phyloP scores from a whole-genome alignment of 2,329 filamentous ascomycete species.

The Davidsoniella australis region DNA sequence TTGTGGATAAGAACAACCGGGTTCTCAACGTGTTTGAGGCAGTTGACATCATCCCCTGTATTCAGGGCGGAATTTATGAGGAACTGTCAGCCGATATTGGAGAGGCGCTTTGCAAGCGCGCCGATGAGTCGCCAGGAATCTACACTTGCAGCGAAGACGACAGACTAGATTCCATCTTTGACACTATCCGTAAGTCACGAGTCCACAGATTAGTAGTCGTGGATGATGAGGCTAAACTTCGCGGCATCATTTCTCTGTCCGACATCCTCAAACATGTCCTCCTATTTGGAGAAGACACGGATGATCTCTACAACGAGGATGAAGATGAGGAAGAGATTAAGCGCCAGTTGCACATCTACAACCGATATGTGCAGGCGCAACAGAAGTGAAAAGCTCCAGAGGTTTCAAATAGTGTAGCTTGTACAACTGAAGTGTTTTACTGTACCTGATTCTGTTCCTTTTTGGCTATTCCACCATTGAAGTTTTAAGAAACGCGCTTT shows the following conservation, averaged over 20 bases:
- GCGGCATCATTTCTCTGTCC: conserved; percentile 80
- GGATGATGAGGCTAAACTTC: conserved; percentile 71
- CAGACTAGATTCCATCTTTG: conserved; percentile 86
- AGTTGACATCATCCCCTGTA: conserved; percentile 89
- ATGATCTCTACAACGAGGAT: conserved; percentile 20
- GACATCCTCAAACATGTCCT: conserved; percentile 94
- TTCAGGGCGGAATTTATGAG: conserved; percentile 85
- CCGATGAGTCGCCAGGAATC: conserved; percentile 86
- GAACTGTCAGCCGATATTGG: conserved; percentile 75
- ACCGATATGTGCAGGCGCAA: conserved; percentile 5
- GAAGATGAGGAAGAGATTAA: conserved; percentile 13
- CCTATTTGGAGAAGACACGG: conserved; percentile 50
- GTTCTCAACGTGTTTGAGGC: conserved; percentile 96
- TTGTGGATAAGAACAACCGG: conserved; percentile 59
- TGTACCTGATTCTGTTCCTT: background rate
- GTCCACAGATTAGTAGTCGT: conserved; percentile 89
- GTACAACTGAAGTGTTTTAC: background rate
- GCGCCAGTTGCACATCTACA: conserved; percentile 7
- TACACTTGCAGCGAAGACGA: conserved; percentile 91
- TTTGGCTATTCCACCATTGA: background rate
- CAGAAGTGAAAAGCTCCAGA: conserved; percentile 4
- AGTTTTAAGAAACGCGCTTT: background rate
- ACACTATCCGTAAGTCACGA: conserved; percentile 85
- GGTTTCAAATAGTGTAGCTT: background rate
- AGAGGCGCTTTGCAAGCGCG: conserved; percentile 71